Base-by-base conservation (phyloP, 139 green algal genomes). In the Micractinium conductrix region DNA sequence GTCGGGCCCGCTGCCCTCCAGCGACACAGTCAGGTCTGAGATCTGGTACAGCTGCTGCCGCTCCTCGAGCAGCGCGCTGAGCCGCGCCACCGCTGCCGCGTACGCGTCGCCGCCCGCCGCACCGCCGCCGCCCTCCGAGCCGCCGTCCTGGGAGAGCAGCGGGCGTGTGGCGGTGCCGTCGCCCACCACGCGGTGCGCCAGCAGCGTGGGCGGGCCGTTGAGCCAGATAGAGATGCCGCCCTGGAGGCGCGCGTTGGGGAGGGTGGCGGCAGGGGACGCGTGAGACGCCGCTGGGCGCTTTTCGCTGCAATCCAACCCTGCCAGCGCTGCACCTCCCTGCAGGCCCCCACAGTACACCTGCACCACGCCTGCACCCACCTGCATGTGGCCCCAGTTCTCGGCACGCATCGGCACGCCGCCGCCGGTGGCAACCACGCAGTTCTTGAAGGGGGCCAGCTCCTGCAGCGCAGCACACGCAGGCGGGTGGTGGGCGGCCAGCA, bases 361-460 rank as follows among this genome's bases (percentile, higher is more conserved):
- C n/a, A n/a, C n/a, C n/a, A n/a, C n/a, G n/a, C n/a, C n/a, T n/a
- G n/a, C n/a, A n/a, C 68, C 21, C 37, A 43, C 68, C 73, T 96
- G 93, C 94, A 98, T 96, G 91, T 95, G 94, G 65, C 91, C 93
- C 96, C 95, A 98, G 91, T 98, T 98, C 81, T 92, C 86, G 30
- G 88, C 87, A 22, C 84, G 84, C 4, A 93, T 70, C 14, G 96
- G 92, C 8, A 92, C 91, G 50, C 96, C 96, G 37, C 96, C 96
- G 16, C 96, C 96, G 7, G 96, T 98, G 5, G 94, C 82, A 2
- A 98, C 88, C 38, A 98, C 90, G 78, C 93, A 92, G 74, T 91
- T 90, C 81, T 93, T 93, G 89, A 95, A 96, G 6, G 92, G 91
- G 21, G 92, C 86, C 37, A 98, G 87, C 90, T 96, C 90, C 90